These are phyloP conservation scores for Cladochytrium replicatum DNA, from an alignment of 192 early-diverging fungal genomes.

Conservation along the genomic window DNA sequence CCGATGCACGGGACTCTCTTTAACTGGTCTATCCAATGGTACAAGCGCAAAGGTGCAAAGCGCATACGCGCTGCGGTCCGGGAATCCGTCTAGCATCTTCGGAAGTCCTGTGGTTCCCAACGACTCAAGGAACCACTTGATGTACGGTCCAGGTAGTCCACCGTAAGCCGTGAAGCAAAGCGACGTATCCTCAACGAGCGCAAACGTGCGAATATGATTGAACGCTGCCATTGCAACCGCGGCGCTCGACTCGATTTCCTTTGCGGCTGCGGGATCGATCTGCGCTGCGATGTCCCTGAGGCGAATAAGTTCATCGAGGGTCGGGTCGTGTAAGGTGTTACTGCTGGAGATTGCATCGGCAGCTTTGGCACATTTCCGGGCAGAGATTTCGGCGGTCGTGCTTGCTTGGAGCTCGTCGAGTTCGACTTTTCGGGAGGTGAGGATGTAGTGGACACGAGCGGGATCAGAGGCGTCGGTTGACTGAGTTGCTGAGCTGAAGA, in stretches of 20 bases:
- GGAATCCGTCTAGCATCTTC: slow-evolving; percentile 76
- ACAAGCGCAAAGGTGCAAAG: slow-evolving; percentile 87
- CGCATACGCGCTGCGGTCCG: slow-evolving; percentile 75
- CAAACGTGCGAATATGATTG: slow-evolving; percentile 9
- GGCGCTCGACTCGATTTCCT: background rate
- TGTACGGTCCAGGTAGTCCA: slow-evolving; percentile 86
- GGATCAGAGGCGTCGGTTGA: slow-evolving; percentile 18
- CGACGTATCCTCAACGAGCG: slow-evolving; percentile 88
- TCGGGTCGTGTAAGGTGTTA: slow-evolving; percentile 3
- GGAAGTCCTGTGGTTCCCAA: slow-evolving; percentile 74
- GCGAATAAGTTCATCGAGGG: slow-evolving; percentile 19
- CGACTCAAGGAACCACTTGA: slow-evolving; percentile 90
- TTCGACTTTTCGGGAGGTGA: slow-evolving; percentile 64
- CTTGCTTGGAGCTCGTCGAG: slow-evolving; percentile 86
- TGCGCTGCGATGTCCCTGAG: background rate
- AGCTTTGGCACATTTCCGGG: slow-evolving; percentile 70
- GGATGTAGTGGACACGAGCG: too few species aligned
- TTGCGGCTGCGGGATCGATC: background rate
- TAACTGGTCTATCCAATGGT: too few species aligned
- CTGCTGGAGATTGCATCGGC: too few species aligned
- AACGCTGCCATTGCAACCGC: background rate
- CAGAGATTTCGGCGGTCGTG: slow-evolving; percentile 62
- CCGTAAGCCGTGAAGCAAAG: slow-evolving; percentile 65
- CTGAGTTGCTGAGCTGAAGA: slow-evolving; percentile 28
- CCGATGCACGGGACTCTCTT: too few species aligned